A percentile compares a stretch with the other conserved stretches of the same genome.
Evolutionary conservation across 1,139 yeast genomes (phyloP).

Genomic region (Eremothecium cymbalariae): DNA sequence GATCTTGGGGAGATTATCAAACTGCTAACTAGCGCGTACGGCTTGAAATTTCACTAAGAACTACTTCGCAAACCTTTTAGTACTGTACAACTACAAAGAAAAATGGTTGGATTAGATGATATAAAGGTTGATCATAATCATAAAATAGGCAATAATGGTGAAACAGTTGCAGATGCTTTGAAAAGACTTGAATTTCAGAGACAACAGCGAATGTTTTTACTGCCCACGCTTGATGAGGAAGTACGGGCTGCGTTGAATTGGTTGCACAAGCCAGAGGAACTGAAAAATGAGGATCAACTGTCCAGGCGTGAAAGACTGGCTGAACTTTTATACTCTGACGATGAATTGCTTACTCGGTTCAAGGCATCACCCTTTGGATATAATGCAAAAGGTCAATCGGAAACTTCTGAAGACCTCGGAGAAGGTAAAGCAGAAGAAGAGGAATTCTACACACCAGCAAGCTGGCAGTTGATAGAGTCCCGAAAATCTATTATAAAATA

Average conservation of each 20-base stretch:
- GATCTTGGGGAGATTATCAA: neutral
- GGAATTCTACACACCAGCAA: conserved; percentile 81
- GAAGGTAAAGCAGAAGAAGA: conserved; percentile 53
- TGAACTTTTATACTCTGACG: conserved; percentile 31
- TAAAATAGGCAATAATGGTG: conserved; percentile 15
- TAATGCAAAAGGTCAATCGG: conserved; percentile 26
- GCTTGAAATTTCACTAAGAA: neutral
- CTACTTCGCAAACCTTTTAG: neutral
- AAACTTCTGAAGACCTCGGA: conserved; percentile 27
- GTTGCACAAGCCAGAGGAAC: conserved; percentile 52
- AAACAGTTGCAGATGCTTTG: conserved; percentile 24
- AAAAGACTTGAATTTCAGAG: conserved; percentile 25
- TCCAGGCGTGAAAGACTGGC: conserved; percentile 55
- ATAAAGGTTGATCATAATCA: conserved; percentile 17
- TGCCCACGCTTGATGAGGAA: conserved; percentile 59
- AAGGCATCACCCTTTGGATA: conserved; percentile 19
- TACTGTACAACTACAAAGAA: neutral
- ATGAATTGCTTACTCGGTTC: conserved; percentile 16
- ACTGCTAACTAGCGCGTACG: conserved; percentile 1
- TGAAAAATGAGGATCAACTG: conserved; percentile 52
- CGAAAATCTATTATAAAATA: conserved; percentile 45
- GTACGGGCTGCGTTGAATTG: conserved; percentile 44
- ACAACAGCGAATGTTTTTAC: conserved; percentile 26
- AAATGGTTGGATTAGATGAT: conserved; percentile 10
- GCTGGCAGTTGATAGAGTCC: conserved; percentile 44